Percentiles rank a stretch among this genome's conserved stretches.
Evolutionary conservation across 129 eudicot genomes (phyloP).

Genomic region (Pittosporum tobira): DNA sequence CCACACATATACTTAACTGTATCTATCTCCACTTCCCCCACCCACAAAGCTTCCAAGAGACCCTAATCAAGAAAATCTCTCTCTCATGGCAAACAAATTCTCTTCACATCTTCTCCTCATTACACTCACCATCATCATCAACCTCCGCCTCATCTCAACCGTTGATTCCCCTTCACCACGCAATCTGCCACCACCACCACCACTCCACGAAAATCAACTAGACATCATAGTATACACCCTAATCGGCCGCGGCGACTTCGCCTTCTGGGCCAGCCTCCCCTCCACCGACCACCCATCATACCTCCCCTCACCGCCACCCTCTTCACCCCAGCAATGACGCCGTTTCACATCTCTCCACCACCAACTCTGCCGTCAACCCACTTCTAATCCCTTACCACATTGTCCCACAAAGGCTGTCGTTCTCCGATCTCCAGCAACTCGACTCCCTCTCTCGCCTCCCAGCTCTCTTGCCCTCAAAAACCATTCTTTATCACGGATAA

Average conservation of each 20-base stretch:
- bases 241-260: slow-evolving; percentile 46
- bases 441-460: slow-evolving; percentile 43
- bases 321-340: slow-evolving; percentile 42
- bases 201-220: slow-evolving; percentile 33
- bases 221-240: slow-evolving; percentile 52
- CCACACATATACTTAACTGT: background rate
- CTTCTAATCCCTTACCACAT: slow-evolving; percentile 55
- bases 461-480: slow-evolving; percentile 43
- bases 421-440: slow-evolving; percentile 37
- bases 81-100: slow-evolving; percentile 10
- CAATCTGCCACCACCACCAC: background rate
- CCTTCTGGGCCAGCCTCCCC: slow-evolving; percentile 43
- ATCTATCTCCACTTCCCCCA: background rate
- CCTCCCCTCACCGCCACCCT: slow-evolving; percentile 45
- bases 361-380: slow-evolving; percentile 41
- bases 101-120: background rate
- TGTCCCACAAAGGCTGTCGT: slow-evolving; percentile 54
- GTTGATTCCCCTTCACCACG: slow-evolving; percentile 8
- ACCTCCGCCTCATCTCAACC: slow-evolving; percentile 14
- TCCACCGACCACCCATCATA: slow-evolving; percentile 28
- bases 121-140: slow-evolving; percentile 2
- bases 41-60: background rate
- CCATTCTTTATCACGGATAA: no score
- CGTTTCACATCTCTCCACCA: slow-evolving; percentile 25
- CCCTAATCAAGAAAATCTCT: slow-evolving; percentile 10